A percentile compares a stretch with the other conserved stretches of the same genome.
phyloP scores from a whole-genome alignment of 805 yeast genomes.

The Hyphopichia homilentoma region DNA sequence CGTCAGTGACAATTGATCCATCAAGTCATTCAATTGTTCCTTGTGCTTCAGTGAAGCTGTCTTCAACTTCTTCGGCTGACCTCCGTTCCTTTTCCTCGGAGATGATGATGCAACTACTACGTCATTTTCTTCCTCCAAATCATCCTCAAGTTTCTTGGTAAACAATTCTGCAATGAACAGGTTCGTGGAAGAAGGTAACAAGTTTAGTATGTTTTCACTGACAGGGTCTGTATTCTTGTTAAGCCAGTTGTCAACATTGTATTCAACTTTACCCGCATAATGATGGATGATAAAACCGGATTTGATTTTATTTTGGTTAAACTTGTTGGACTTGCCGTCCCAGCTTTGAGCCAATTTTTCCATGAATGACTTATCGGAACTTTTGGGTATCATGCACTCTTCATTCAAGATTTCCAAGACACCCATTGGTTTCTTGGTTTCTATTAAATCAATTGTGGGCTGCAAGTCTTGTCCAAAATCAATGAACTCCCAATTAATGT shows the following conservation, averaged over 20 bases:
- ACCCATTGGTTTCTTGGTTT: slow-evolving; percentile 70
- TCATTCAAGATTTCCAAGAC: slow-evolving; percentile 85
- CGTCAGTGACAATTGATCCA: slow-evolving; percentile 71
- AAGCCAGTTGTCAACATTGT: slow-evolving; percentile 87
- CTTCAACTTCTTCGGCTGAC: slow-evolving; percentile 24
- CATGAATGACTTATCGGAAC: slow-evolving; percentile 77
- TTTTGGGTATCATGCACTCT: slow-evolving; percentile 91
- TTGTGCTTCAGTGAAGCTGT: slow-evolving; percentile 89
- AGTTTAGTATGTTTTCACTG: slow-evolving; percentile 64
- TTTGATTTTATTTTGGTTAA: slow-evolving; percentile 67
- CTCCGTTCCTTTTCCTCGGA: slow-evolving; percentile 18
- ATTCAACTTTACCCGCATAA: slow-evolving; percentile 96
- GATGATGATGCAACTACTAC: slow-evolving; percentile 9
- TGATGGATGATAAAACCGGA: slow-evolving; percentile 83
- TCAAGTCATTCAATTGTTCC: slow-evolving; percentile 69
- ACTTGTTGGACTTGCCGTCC: slow-evolving; percentile 48
- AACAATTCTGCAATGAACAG: slow-evolving; percentile 56
- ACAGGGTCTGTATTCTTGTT: slow-evolving; percentile 93
- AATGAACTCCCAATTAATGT: slow-evolving; percentile 66
- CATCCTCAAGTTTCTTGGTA: slow-evolving; percentile 25
- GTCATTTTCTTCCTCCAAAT: slow-evolving; percentile 4
- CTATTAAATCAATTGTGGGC: slow-evolving; percentile 91
- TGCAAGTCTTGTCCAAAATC: slow-evolving; percentile 95
- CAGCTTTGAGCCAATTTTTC: slow-evolving; percentile 71
- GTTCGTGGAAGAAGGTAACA: slow-evolving; percentile 58